These are phyloP conservation scores for Cupressus sempervirens DNA, from an alignment of 75 land plant species.

Conservation along the genomic window DNA sequence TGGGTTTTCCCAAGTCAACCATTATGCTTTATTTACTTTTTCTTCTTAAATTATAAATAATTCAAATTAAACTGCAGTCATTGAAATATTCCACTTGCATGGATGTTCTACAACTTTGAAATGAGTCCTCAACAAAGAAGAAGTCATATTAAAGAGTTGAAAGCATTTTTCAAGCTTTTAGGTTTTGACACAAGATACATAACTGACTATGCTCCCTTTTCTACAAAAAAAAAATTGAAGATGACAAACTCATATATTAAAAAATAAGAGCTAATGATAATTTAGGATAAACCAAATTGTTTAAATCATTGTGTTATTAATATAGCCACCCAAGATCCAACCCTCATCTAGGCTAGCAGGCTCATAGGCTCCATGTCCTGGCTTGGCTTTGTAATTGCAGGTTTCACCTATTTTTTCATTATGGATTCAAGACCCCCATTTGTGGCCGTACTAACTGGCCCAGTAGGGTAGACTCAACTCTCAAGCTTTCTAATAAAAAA, in stretches of 20 bases:
- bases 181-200: background rate
- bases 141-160: background rate
- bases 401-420: too few relatives aligned
- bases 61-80: background rate
- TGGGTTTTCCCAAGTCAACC: background rate
- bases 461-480: too few relatives aligned
- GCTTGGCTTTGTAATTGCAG: too few relatives aligned
- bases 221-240: background rate
- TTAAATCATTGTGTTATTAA: too few relatives aligned
- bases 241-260: background rate
- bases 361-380: too few relatives aligned
- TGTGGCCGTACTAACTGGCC: too few relatives aligned
- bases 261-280: background rate
- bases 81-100: background rate
- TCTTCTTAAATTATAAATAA: background rate
- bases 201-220: background rate
- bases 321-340: too few relatives aligned
- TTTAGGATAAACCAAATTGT: too few relatives aligned
- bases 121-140: background rate
- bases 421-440: too few relatives aligned
- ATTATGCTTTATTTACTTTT: too few relatives aligned
- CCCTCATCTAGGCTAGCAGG: too few relatives aligned
- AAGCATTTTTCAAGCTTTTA: background rate
- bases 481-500: too few relatives aligned
- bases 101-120: background rate